These are phyloP conservation scores for Candida nemodendra DNA, from an alignment of 805 yeast species.

Conservation along the genomic window DNA sequence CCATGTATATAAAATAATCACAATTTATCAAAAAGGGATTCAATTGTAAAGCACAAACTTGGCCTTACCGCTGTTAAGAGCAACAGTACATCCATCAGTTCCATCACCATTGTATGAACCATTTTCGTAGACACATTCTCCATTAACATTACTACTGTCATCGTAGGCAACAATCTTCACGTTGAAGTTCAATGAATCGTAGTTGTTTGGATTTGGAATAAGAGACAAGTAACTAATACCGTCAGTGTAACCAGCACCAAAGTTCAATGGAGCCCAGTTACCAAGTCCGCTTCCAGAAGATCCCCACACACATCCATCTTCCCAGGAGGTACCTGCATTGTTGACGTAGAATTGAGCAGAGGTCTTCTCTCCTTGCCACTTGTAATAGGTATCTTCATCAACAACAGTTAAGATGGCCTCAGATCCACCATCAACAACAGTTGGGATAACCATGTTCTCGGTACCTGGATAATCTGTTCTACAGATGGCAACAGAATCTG, in stretches of 20 bases:
- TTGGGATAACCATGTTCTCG: slow-evolving; percentile 76
- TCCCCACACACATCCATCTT: slow-evolving; percentile 77
- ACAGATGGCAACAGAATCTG: slow-evolving; percentile 60
- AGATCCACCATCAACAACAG: slow-evolving; percentile 55
- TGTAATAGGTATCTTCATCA: slow-evolving; percentile 55
- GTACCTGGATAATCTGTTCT: slow-evolving; percentile 84
- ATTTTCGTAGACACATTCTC: slow-evolving; percentile 76
- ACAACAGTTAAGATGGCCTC: slow-evolving; percentile 56
- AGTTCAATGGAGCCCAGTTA: slow-evolving; percentile 77
- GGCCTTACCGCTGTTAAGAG: slow-evolving; percentile 82
- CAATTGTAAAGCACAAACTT: slow-evolving; percentile 68
- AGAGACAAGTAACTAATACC: slow-evolving; percentile 66
- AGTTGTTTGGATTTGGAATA: slow-evolving; percentile 78
- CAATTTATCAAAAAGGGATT: no score
- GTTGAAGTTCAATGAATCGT: slow-evolving; percentile 56
- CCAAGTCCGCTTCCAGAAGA: slow-evolving; percentile 56
- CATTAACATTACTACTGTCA: slow-evolving; percentile 59
- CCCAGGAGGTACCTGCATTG: slow-evolving; percentile 68
- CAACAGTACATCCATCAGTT: slow-evolving; percentile 88
- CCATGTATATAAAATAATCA: no score
- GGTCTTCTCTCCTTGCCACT: slow-evolving; percentile 62
- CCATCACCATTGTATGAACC: slow-evolving; percentile 73
- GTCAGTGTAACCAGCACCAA: slow-evolving; percentile 68
- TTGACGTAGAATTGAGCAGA: slow-evolving; percentile 76
- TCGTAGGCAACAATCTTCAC: slow-evolving; percentile 75